Evolutionary conservation across 495 filamentous ascomycete species (phyloP).

Genomic region (Monascus purpureus): DNA sequence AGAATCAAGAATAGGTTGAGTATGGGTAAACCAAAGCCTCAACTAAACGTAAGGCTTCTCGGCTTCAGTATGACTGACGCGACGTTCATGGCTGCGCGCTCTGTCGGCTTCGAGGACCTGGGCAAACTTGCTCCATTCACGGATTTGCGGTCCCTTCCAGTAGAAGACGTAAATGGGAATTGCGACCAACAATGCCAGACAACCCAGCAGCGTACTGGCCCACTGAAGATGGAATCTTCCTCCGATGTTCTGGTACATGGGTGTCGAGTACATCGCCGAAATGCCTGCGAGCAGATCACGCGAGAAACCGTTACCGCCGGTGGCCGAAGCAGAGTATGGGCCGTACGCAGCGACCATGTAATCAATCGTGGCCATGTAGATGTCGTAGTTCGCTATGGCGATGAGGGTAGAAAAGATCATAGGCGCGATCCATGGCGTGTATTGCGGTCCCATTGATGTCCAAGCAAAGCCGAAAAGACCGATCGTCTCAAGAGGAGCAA

Average conservation of each 20-base stretch:
- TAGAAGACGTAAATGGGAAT: conserved; percentile 30
- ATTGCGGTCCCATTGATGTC: conserved; percentile 39
- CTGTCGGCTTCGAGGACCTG: conserved; percentile 9
- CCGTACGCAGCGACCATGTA: conserved; percentile 66
- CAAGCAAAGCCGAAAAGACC: conserved; percentile 51
- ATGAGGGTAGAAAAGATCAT: conserved; percentile 41
- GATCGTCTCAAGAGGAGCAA: conserved; percentile 42
- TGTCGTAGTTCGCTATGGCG: conserved; percentile 47
- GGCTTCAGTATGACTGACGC: neutral
- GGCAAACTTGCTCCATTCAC: conserved; percentile 26
- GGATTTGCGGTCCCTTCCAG: conserved; percentile 22
- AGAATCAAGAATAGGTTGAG: too few species aligned
- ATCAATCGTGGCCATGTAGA: conserved; percentile 63
- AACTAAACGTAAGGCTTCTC: too few species aligned
- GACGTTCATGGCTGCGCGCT: conserved; percentile 1
- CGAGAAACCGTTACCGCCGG: conserved; percentile 44
- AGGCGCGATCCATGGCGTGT: conserved; percentile 40
- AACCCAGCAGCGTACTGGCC: conserved; percentile 21
- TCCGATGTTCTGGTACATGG: conserved; percentile 14
- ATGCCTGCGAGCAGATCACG: conserved; percentile 23
- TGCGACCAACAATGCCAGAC: conserved; percentile 18
- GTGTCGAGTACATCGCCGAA: conserved; percentile 18
- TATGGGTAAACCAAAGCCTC: too few species aligned
- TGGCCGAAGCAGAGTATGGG: conserved; percentile 57
- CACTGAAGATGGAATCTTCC: conserved; percentile 14